phyloP scores from a whole-genome alignment of 805 yeast species.

The Gaillardinia entomophila region DNA sequence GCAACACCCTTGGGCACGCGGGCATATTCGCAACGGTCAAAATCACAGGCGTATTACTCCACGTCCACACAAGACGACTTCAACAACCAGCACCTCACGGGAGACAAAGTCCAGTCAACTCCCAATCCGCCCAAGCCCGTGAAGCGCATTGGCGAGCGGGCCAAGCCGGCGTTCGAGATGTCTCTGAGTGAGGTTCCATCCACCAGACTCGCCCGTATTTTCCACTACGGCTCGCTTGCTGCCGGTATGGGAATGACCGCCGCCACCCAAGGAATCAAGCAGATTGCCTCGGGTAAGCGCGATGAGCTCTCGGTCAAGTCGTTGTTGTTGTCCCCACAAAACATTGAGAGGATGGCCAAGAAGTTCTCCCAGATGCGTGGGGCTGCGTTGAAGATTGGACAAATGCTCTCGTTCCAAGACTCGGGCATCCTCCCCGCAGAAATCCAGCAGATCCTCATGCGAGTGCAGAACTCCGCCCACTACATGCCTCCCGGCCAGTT shows the following conservation, averaged over 20 bases:
- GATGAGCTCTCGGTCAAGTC: constrained; percentile 42
- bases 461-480: constrained; percentile 92
- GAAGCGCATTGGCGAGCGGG: constrained; percentile 4
- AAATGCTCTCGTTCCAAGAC: constrained; percentile 93
- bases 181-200: constrained; percentile 75
- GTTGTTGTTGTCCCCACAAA: constrained; percentile 69
- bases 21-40: no score
- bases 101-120: no score
- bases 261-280: constrained; percentile 68
- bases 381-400: constrained; percentile 98
- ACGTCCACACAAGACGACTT: constrained; percentile 1
- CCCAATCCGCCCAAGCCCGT: background rate
- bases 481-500: constrained; percentile 94
- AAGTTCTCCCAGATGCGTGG: constrained; percentile 94
- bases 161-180: constrained; percentile 36
- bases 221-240: constrained; percentile 89
- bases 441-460: constrained; percentile 68
- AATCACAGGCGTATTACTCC: background rate
- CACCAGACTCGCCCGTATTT: constrained; percentile 78
- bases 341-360: constrained; percentile 81
- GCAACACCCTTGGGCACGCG: no score
- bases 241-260: constrained; percentile 87
- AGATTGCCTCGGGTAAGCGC: constrained; percentile 51
- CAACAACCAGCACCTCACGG: constrained; percentile 1
- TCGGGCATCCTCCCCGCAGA: constrained; percentile 78